Conservation (phyloP, 257 asterid species). For the Rhazya stricta region DNA sequence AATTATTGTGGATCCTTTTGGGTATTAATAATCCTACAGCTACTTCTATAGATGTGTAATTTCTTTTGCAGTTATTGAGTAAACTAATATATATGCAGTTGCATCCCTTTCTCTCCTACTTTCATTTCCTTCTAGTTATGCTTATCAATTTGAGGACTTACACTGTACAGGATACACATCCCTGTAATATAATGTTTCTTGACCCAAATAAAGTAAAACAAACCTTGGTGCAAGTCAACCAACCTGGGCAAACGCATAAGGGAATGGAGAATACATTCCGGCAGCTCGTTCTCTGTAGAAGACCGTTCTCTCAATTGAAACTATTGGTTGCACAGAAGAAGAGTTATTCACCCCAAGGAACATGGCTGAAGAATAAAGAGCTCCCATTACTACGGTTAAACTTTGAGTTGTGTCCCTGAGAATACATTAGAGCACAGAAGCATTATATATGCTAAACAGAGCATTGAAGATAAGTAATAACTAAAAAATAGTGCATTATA, state of each 20-base stretch:
- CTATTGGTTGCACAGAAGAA: constrained; percentile 81
- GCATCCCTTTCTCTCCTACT: neutral
- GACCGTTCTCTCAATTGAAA: constrained; percentile 79
- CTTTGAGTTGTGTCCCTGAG: constrained; percentile 69
- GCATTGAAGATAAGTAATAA: neutral
- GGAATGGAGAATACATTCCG: constrained; percentile 74
- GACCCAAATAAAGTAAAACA: neutral
- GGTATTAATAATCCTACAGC: too few relatives aligned
- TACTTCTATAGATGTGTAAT: neutral
- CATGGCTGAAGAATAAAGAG: constrained; percentile 61
- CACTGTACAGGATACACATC: neutral
- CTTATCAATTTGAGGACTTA: neutral
- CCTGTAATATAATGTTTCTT: neutral
- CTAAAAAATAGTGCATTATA: neutral
- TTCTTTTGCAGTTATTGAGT: neutral
- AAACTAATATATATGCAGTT: neutral
- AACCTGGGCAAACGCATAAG: constrained; percentile 87
- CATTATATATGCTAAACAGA: neutral
- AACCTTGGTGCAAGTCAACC: constrained; percentile 9
- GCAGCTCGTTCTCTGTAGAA: constrained; percentile 93
- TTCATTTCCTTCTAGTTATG: neutral
- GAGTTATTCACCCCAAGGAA: constrained; percentile 86
- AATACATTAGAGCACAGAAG: constrained; percentile 10
- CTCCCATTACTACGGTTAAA: constrained; percentile 69
- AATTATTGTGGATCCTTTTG: neutral